phyloP scores from a whole-genome alignment of 2,329 filamentous ascomycete genomes.

The Cladorrhinum sp. region DNA sequence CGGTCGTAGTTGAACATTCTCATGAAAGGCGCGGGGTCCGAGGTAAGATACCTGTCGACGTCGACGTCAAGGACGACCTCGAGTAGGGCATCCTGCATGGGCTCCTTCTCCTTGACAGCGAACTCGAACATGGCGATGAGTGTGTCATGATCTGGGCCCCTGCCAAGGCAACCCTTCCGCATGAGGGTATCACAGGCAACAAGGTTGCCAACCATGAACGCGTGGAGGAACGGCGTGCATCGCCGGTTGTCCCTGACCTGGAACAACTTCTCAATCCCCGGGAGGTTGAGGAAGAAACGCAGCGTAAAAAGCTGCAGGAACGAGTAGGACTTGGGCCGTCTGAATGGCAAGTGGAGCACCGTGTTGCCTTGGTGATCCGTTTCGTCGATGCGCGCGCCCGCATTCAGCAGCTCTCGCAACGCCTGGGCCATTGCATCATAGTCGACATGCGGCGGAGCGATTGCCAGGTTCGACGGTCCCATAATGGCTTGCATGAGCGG shows the following conservation, averaged over 20 bases:
- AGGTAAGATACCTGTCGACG: conserved; percentile 1
- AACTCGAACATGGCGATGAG: conserved; percentile 3
- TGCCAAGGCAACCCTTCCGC: conserved; percentile 13
- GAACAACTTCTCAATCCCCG: conserved; percentile 9
- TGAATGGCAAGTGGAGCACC: conserved; percentile 21
- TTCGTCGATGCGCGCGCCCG: conserved; percentile 20
- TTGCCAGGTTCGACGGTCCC: conserved; percentile 13
- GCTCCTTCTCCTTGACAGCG: conserved; percentile 1
- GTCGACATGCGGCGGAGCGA: not conserved
- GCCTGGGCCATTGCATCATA: conserved; percentile 9
- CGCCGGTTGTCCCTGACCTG: conserved; percentile 9
- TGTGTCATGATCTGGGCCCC: conserved; percentile 9
- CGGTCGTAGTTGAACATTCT: conserved; percentile 9
- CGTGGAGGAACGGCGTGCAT: conserved; percentile 16
- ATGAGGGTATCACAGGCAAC: conserved; percentile 20
- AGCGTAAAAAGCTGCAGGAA: conserved; percentile 7
- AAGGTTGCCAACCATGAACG: conserved; percentile 14
- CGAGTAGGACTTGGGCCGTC: conserved; percentile 5
- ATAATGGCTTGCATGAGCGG: conserved; percentile 23
- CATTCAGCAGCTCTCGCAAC: conserved; percentile 15
- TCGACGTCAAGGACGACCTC: conserved; percentile 20
- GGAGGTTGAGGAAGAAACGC: conserved; percentile 17
- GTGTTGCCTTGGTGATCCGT: conserved; percentile 22
- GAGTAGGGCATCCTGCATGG: conserved; percentile 9
- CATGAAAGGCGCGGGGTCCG: conserved; percentile 11